Evolutionary conservation across 2,329 filamentous ascomycete genomes (phyloP), one percentile per base, ranked within the genome.

Genomic region (Fusarium illudens): DNA sequence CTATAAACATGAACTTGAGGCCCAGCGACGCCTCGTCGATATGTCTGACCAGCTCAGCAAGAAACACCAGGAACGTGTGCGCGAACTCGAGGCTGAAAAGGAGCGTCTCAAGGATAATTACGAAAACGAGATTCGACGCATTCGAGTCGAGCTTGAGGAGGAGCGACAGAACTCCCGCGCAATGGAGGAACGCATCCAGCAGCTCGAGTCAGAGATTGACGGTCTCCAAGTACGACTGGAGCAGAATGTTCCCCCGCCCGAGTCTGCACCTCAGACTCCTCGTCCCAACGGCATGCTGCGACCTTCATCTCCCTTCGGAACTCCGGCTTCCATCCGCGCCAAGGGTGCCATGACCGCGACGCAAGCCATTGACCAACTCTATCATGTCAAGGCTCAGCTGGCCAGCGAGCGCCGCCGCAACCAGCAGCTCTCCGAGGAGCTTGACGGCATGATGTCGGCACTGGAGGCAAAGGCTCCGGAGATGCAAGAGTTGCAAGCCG

Each of bases 401-500:
- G 89, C 90, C 4, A 87, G 85, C 4, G 92, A 97, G 77, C 90
- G 90, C 75, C 87, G 92, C 61, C 88, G 89, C 20, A 93, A 88
- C 71, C 88, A 92, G 67, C 89, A 93, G 75, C 87, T 97, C 11
- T 87, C 88, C 17, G 86, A 89, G 34, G 89, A 95, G 44, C 83
- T 98, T 44, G 93, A 97, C 68, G 92, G 96, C 62, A 92, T 97
- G 82, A 88, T 97, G 61, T 86, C 89, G 34, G 91, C 94, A 60
- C 81, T 98, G 34, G 94, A 99, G 77, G 90, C 90, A 22, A 94
- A 92, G 77, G 90, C 91, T 25, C 96, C 96, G 0, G 94, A 97
- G 74, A 88, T 97, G 29, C 90, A 97, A 65, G 94, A 98, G 71
- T 83, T 97, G 17, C 90, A 92, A 49, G 86, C 88, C 13, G 94